Conservation (phyloP, 495 filamentous ascomycete species). For the Penicillium odoratum region DNA sequence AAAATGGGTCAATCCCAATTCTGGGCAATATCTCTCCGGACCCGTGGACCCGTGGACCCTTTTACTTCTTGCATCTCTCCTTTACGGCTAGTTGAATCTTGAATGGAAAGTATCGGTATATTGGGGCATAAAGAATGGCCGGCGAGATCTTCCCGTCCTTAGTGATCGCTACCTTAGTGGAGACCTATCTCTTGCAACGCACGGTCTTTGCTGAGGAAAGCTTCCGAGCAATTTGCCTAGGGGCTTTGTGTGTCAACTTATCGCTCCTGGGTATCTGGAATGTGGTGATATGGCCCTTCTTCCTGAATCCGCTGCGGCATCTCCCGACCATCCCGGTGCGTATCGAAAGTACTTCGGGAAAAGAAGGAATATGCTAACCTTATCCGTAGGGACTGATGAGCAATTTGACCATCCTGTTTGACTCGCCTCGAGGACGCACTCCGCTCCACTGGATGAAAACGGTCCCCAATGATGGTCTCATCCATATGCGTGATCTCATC, state of each 20-base stretch:
- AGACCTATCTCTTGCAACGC: conserved; percentile 35
- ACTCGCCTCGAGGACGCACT: conserved; percentile 59
- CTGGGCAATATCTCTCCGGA: not conserved
- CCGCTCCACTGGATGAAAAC: conserved; percentile 68
- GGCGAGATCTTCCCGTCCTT: conserved; percentile 19
- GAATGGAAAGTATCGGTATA: not conserved
- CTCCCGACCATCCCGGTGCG: conserved; percentile 59
- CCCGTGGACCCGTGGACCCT: too few species aligned
- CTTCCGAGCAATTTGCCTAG: conserved; percentile 25
- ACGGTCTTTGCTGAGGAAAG: conserved; percentile 26
- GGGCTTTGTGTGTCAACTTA: conserved; percentile 29
- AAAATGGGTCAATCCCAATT: not conserved
- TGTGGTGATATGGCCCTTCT: conserved; percentile 65
- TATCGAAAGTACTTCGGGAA: conserved; percentile 1
- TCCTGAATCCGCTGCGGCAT: conserved; percentile 68
- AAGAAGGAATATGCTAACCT: not conserved
- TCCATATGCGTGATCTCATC: conserved; percentile 62
- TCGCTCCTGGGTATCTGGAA: conserved; percentile 42
- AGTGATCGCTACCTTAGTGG: conserved; percentile 25
- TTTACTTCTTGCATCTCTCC: not conserved
- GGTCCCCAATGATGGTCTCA: conserved; percentile 84
- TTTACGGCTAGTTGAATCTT: not conserved
- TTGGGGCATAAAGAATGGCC: not conserved
- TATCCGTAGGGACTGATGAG: conserved; percentile 50
- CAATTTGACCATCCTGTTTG: conserved; percentile 55